Evolutionary conservation across 345 rosid species (phyloP).

Genomic region (Draba incana): DNA sequence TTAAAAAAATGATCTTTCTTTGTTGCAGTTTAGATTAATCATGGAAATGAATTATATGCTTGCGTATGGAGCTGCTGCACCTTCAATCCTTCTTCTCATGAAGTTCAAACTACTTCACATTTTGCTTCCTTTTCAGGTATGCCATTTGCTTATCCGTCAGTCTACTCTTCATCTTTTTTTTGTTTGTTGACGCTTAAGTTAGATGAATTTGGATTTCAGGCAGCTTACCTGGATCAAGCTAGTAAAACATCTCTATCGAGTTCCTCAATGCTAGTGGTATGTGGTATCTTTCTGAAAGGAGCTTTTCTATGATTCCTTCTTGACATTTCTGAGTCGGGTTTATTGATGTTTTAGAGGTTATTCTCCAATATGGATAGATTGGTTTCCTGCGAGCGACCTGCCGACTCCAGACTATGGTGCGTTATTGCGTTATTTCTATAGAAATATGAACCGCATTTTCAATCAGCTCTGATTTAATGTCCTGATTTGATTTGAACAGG

Average conservation of each 20-base stretch:
- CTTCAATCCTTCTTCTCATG: slow-evolving; percentile 73
- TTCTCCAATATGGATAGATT: slow-evolving; percentile 76
- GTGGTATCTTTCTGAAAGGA: slow-evolving; percentile 26
- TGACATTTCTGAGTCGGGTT: slow-evolving; percentile 15
- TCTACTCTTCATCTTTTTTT: background rate
- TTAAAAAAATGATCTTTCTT: slow-evolving; percentile 37
- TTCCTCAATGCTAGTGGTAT: slow-evolving; percentile 78
- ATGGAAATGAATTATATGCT: slow-evolving; percentile 93
- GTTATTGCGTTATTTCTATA: slow-evolving; percentile 32
- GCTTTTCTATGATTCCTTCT: slow-evolving; percentile 7
- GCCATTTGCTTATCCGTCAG: slow-evolving; percentile 29
- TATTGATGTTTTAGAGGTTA: slow-evolving; percentile 57
- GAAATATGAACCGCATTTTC: slow-evolving; percentile 1
- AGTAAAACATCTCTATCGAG: slow-evolving; percentile 41
- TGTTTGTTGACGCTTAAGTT: slow-evolving; percentile 21
- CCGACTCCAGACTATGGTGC: slow-evolving; percentile 71
- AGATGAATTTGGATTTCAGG: slow-evolving; percentile 55
- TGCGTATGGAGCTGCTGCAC: slow-evolving; percentile 87
- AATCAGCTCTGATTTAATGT: slow-evolving; percentile 17
- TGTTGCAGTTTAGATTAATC: slow-evolving; percentile 70
- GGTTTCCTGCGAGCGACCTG: slow-evolving; percentile 78
- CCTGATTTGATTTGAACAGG: slow-evolving; percentile 50
- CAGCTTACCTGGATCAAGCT: slow-evolving; percentile 66
- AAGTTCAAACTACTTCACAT: slow-evolving; percentile 74
- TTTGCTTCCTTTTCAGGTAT: slow-evolving; percentile 84